Percentiles rank a stretch among this genome's conserved stretches.
These are phyloP conservation scores for Viola pubescens DNA, from an alignment of 441 rosid species.

Conservation along the genomic window DNA sequence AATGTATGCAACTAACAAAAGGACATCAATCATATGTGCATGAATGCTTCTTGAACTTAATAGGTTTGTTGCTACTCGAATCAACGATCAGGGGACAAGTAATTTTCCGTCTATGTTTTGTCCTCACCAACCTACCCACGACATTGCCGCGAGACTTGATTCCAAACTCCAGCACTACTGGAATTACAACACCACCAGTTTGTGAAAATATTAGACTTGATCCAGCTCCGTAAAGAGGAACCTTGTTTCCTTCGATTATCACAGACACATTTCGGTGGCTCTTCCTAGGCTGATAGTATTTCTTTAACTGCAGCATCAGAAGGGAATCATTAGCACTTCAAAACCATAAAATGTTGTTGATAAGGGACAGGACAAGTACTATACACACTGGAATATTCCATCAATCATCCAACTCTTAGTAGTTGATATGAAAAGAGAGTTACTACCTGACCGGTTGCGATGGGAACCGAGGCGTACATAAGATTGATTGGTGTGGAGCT, in stretches of 20 bases:
- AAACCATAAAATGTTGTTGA: too few relatives aligned
- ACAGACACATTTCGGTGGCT: constrained; percentile 55
- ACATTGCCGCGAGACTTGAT: constrained; percentile 66
- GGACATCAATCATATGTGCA: constrained; percentile 46
- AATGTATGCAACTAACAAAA: too few relatives aligned
- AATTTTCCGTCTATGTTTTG: constrained; percentile 49
- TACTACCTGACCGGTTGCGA: constrained; percentile 71
- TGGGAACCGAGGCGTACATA: constrained; percentile 49
- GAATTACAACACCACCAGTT: constrained; percentile 44
- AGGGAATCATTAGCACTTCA: neutral
- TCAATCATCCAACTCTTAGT: neutral
- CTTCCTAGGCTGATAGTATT: constrained; percentile 83
- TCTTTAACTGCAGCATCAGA: constrained; percentile 57
- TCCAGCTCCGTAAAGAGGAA: constrained; percentile 92
- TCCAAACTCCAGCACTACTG: constrained; percentile 52
- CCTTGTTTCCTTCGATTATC: constrained; percentile 52
- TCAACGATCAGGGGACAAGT: constrained; percentile 55
- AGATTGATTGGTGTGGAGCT: constrained; percentile 61
- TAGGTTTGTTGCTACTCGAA: constrained; percentile 41
- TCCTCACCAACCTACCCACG: constrained; percentile 78
- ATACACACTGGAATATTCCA: too few relatives aligned
- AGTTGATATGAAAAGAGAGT: neutral
- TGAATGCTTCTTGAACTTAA: constrained; percentile 40
- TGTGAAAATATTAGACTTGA: constrained; percentile 43
- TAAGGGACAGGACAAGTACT: too few relatives aligned